Percentiles rank a stretch among this genome's conserved stretches.
Evolutionary conservation across 2,329 filamentous ascomycete genomes (phyloP).

Genomic region (Fusarium nygamai): DNA sequence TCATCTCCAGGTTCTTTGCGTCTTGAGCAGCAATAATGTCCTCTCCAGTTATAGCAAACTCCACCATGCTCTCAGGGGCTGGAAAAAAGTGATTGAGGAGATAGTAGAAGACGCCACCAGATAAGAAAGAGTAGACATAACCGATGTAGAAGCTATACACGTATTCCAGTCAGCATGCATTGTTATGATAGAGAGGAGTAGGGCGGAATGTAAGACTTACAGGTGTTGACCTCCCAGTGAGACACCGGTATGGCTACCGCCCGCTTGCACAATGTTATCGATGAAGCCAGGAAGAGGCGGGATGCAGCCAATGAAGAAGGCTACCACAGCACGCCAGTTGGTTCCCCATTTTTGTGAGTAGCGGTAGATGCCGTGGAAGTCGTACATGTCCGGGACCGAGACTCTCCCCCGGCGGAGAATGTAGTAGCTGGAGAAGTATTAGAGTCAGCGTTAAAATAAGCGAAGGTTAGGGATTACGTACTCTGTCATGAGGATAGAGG

Average conservation of each 20-base stretch:
- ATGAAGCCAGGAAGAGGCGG: constrained; percentile 5
- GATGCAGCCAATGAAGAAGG: not conserved
- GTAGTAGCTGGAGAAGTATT: not conserved
- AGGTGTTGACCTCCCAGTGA: not conserved
- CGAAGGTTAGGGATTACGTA: not conserved
- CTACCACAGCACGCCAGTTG: constrained; percentile 6
- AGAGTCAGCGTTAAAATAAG: not conserved
- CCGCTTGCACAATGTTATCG: not conserved
- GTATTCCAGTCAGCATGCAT: not conserved
- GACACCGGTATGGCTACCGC: not conserved
- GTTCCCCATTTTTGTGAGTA: constrained; percentile 5
- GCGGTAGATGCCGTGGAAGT: constrained; percentile 5
- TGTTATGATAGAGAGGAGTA: not conserved
- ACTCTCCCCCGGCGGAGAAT: constrained; percentile 1
- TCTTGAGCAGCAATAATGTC: not conserved
- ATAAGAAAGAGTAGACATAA: not conserved
- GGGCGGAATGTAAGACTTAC: not conserved
- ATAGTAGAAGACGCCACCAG: not conserved
- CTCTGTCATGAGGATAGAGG: constrained; percentile 6
- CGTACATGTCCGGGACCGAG: not conserved
- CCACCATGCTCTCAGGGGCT: not conserved
- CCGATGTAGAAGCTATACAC: not conserved
- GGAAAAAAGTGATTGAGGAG: constrained; percentile 1
- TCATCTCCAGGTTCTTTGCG: not conserved
- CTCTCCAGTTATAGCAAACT: not conserved